Percentiles rank a stretch among this genome's conserved stretches.
These are phyloP conservation scores for Mycena citricolor DNA, from an alignment of 1,284 basidiomycete genomes.

Conservation along the genomic window DNA sequence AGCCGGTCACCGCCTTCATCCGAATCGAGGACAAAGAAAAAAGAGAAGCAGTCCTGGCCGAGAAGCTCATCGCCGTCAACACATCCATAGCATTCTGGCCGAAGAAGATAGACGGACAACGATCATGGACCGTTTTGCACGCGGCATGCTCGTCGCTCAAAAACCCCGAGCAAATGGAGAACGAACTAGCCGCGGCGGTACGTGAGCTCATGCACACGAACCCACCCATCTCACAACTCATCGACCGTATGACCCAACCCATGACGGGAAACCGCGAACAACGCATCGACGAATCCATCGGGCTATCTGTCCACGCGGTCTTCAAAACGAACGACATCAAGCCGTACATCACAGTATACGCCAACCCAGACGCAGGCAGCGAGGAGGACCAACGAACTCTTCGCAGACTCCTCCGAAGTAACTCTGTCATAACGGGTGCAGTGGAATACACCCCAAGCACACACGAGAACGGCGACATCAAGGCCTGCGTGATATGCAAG, in stretches of 20 bases:
- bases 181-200: not conserved
- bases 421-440: not conserved
- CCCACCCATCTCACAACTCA: not conserved
- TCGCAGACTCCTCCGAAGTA: not conserved
- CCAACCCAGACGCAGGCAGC: not conserved
- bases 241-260: conserved; percentile 4
- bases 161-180: not conserved
- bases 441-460: conserved; percentile 1
- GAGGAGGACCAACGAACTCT: not conserved
- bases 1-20: too few relatives aligned
- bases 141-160: too few relatives aligned
- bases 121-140: not conserved
- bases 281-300: conserved; percentile 5
- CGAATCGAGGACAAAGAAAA: too few relatives aligned
- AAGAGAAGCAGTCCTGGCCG: not conserved
- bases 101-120: not conserved
- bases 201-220: not conserved
- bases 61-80: not conserved
- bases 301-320: conserved; percentile 7
- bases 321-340: not conserved
- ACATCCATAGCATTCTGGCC: not conserved
- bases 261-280: not conserved
- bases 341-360: not conserved
- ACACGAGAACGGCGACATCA: not conserved
- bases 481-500: conserved; percentile 5